phyloP scores from a whole-genome alignment of 352 stramenopile species.

The Pythium vanterpoolii region DNA sequence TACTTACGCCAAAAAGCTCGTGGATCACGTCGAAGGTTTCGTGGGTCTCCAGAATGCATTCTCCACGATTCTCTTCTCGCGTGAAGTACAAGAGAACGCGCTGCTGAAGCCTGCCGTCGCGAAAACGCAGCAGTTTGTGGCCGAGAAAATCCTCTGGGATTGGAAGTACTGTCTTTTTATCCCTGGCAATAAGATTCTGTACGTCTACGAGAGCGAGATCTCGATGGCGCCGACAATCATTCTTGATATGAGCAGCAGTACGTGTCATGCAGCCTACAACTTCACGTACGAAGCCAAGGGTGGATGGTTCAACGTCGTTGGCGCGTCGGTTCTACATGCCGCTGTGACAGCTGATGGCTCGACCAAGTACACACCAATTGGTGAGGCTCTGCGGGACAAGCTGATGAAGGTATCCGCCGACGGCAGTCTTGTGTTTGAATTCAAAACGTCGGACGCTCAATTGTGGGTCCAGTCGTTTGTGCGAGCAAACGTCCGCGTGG shows the following conservation, averaged over 20 bases:
- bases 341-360: background rate
- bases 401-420: slow-evolving; percentile 37
- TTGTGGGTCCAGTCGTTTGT: slow-evolving; percentile 55
- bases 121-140: slow-evolving; percentile 37
- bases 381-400: slow-evolving; percentile 27
- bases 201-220: slow-evolving; percentile 57
- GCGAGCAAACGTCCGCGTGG: slow-evolving; percentile 41
- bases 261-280: slow-evolving; percentile 43
- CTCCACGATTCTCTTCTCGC: slow-evolving; percentile 47
- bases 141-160: slow-evolving; percentile 48
- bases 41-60: slow-evolving; percentile 46
- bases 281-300: slow-evolving; percentile 36
- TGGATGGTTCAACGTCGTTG: slow-evolving; percentile 59
- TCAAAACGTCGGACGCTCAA: slow-evolving; percentile 51
- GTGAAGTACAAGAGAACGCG: slow-evolving; percentile 27
- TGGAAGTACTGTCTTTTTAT: slow-evolving; percentile 76
- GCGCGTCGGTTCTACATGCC: slow-evolving; percentile 36
- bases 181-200: slow-evolving; percentile 40
- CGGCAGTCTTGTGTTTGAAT: slow-evolving; percentile 38
- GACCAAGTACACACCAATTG: slow-evolving; percentile 33
- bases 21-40: slow-evolving; percentile 48
- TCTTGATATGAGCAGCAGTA: slow-evolving; percentile 50
- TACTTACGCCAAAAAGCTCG: slow-evolving; percentile 59
- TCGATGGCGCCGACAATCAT: slow-evolving; percentile 37
- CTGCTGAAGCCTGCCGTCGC: slow-evolving; percentile 36